Evolutionary conservation across 1,284 basidiomycete species (phyloP).

Genomic region (Earliella scabrosa): DNA sequence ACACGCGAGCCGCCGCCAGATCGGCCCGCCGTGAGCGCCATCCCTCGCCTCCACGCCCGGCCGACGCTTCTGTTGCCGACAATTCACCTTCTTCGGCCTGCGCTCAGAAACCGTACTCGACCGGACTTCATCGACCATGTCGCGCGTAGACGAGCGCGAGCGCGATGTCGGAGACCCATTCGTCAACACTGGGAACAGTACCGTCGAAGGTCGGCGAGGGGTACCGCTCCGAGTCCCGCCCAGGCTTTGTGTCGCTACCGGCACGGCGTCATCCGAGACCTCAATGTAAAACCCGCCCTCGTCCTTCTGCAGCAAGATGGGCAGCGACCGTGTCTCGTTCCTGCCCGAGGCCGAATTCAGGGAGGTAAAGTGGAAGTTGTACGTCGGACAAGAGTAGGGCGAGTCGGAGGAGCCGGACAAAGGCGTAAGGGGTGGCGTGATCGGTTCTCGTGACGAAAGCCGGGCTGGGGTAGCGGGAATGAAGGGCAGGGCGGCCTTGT

Average conservation of each 20-base stretch:
- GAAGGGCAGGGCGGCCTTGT: conserved; percentile 35
- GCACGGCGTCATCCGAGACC: conserved; percentile 14
- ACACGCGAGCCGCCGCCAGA: no score
- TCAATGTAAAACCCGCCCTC: conserved; percentile 38
- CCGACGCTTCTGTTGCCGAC: conserved; percentile 14
- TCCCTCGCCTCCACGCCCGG: no score
- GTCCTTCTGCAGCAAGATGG: conserved; percentile 34
- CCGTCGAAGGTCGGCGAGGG: conserved; percentile 30
- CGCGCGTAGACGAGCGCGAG: conserved; percentile 31
- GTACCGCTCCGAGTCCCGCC: conserved; percentile 30
- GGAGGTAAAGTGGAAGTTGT: conserved; percentile 38
- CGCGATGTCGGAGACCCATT: conserved; percentile 26
- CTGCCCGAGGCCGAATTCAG: conserved; percentile 28
- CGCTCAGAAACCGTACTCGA: conserved; percentile 28
- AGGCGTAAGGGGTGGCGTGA: conserved; percentile 26
- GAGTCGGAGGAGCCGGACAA: conserved; percentile 28
- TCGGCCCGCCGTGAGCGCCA: no score
- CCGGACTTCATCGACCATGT: conserved; percentile 37
- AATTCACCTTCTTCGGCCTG: conserved; percentile 23
- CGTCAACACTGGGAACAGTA: conserved; percentile 31
- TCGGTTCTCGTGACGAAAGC: conserved; percentile 12
- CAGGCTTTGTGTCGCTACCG: conserved; percentile 18
- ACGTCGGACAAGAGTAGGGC: conserved; percentile 31
- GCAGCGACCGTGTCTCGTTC: conserved; percentile 32
- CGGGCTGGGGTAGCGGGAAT: conserved; percentile 28